Evolutionary conservation across 2,329 filamentous ascomycete species (phyloP), one percentile per base, ranked within the genome.

Genomic region (Elsinoe arachidis): DNA sequence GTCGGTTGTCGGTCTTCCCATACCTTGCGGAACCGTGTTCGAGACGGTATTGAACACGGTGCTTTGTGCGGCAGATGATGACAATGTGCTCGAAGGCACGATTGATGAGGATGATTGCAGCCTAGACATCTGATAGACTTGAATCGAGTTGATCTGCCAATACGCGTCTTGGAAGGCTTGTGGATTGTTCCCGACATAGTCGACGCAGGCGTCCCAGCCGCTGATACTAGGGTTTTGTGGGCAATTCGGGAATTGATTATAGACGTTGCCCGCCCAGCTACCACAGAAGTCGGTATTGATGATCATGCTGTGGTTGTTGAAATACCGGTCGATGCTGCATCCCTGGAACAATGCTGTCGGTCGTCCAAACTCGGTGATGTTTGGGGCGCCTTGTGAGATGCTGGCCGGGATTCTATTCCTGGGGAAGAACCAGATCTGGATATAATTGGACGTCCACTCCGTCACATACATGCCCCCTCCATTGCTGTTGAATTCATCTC

Each of bases 341-440:
- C 69, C 71, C 61, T 67, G 84, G 66, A 86, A 86, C 59, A 87
- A 84, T 1, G 84, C 83, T 5, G 80, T 64, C 0, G 85, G 81
- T 1, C 70, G 74, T 14, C 83, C 84, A 80, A 85, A 88, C 2
- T 73, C 72, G 49, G 75, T 78, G 0, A 84, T 80, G 63, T 87
- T 76, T 0, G 85, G 86, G 1, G 60, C 62, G n/a, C 64, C 63
- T 10, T 55, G 61, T 52, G 72, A 68, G 60, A 87, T 78, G 63
- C 66, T 69, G 3, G 59, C 26, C 1, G 72, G 72, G 12, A 68
- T 67, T 46, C 57, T 56, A n/a, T 66, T 66, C 12, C 67, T 62
- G 15, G 66, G 63, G 44, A 72, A 71, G 61, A 66, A 71, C 69
- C 69, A 72, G 17, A 65, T 65, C 60, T 66, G 68, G 56, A 70